These are phyloP conservation scores for Selaginella tamariscina DNA, from an alignment of 75 land plant genomes.

Conservation along the genomic window DNA sequence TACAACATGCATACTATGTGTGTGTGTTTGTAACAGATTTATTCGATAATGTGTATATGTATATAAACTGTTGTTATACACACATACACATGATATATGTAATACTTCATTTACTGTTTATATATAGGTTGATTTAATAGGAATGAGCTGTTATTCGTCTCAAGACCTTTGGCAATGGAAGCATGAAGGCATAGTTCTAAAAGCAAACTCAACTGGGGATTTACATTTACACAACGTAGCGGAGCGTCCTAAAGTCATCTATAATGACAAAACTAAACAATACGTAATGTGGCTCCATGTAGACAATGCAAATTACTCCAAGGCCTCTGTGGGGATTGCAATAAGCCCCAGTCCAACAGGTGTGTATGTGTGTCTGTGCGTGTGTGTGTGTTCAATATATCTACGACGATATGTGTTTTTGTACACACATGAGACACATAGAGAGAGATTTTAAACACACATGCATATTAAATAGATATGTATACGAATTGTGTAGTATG, in stretches of 20 bases:
- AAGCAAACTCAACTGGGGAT: slow-evolving; percentile 64
- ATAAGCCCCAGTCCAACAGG: slow-evolving; percentile 72
- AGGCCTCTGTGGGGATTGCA: slow-evolving; percentile 87
- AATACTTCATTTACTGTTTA: background rate
- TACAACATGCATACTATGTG: background rate
- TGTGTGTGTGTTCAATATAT: no score
- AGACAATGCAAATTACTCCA: slow-evolving; percentile 88
- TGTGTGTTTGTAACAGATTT: background rate
- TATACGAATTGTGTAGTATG: no score
- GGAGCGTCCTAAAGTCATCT: slow-evolving; percentile 93
- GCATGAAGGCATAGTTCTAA: slow-evolving; percentile 72
- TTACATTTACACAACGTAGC: slow-evolving; percentile 69
- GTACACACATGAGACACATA: no score
- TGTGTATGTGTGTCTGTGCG: no score
- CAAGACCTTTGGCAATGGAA: slow-evolving; percentile 94
- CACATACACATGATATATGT: background rate
- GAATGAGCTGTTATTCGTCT: slow-evolving; percentile 94
- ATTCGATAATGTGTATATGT: background rate
- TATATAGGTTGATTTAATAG: slow-evolving; percentile 77
- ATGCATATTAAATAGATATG: no score
- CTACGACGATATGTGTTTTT: no score
- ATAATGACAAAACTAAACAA: slow-evolving; percentile 52
- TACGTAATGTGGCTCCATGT: slow-evolving; percentile 99
- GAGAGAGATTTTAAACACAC: no score
- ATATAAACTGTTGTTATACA: background rate